Conservation (phyloP, 1,139 yeast genomes). For the Pichia sp. region DNA sequence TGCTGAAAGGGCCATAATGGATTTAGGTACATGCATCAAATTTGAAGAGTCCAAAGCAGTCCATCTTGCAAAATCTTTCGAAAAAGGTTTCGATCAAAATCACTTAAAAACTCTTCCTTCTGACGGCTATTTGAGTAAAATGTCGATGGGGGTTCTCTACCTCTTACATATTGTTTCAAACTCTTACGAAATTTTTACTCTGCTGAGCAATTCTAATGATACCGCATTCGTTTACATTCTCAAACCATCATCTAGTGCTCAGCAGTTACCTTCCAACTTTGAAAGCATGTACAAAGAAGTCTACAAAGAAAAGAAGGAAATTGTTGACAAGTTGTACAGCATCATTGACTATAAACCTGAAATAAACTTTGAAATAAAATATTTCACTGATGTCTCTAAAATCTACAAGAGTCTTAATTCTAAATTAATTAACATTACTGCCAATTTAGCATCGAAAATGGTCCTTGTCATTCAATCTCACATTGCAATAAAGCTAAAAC, state of each 20-base stretch:
- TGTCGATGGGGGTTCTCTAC: constrained; percentile 59
- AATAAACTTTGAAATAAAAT: constrained; percentile 47
- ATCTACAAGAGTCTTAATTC: constrained; percentile 53
- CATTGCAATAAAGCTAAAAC: constrained; percentile 42
- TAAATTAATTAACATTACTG: constrained; percentile 52
- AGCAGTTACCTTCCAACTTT: constrained; percentile 54
- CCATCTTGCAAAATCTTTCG: constrained; percentile 80
- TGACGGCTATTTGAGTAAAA: constrained; percentile 48
- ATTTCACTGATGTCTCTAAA: constrained; percentile 48
- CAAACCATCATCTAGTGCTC: constrained; percentile 68
- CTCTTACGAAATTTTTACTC: constrained; percentile 68
- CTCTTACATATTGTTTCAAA: constrained; percentile 70
- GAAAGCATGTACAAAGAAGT: constrained; percentile 53
- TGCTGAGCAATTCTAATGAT: constrained; percentile 65
- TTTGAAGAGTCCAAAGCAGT: constrained; percentile 72
- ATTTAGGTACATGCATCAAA: constrained; percentile 67
- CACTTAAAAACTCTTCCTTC: constrained; percentile 47
- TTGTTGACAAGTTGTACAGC: constrained; percentile 39
- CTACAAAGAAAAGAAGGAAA: constrained; percentile 44
- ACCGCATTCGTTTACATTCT: constrained; percentile 53
- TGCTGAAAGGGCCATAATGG: constrained; percentile 70
- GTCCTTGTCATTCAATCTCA: constrained; percentile 75
- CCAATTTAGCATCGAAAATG: constrained; percentile 64
- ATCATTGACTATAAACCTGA: constrained; percentile 50
- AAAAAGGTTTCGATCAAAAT: constrained; percentile 71